Percentiles rank a stretch among this genome's conserved stretches.
These are phyloP conservation scores for Infundibulicybe gibba DNA, from an alignment of 768 basidiomycete genomes.

Conservation along the genomic window DNA sequence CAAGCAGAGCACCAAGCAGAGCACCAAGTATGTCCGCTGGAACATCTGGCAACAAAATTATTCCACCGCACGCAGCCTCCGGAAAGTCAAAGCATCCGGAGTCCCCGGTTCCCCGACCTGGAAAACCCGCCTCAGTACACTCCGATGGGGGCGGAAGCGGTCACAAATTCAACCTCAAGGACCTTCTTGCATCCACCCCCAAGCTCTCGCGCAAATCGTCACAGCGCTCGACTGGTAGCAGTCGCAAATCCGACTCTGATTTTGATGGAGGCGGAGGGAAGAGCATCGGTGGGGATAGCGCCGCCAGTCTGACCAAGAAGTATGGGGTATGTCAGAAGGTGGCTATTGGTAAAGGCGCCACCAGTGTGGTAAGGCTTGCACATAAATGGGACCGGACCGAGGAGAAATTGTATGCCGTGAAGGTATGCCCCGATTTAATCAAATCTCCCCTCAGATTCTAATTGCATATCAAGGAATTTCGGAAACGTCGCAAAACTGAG, in stretches of 20 bases:
- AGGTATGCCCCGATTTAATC: constrained; percentile 49
- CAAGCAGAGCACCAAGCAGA: constrained; percentile 52
- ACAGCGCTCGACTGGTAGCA: constrained; percentile 62
- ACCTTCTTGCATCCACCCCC: constrained; percentile 69
- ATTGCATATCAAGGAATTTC: constrained; percentile 72
- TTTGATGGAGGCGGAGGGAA: constrained; percentile 25
- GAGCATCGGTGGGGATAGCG: constrained; percentile 42
- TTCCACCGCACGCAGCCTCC: constrained; percentile 12
- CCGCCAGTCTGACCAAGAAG: constrained; percentile 66
- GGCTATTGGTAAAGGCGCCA: constrained; percentile 98
- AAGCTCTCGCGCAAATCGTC: constrained; percentile 71
- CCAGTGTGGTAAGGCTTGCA: constrained; percentile 91
- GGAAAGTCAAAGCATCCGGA: constrained; percentile 9
- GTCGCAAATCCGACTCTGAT: constrained; percentile 70
- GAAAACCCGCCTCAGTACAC: constrained; percentile 41
- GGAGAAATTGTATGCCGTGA: constrained; percentile 97
- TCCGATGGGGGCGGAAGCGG: constrained; percentile 53
- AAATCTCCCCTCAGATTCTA: neutral
- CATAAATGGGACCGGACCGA: constrained; percentile 98
- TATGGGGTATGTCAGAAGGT: constrained; percentile 97
- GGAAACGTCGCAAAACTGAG: constrained; percentile 96
- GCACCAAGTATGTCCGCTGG: constrained; percentile 54
- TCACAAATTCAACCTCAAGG: constrained; percentile 81
- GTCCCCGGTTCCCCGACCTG: constrained; percentile 8
- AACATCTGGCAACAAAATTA: constrained; percentile 30